Base-by-base conservation (phyloP, 2,329 filamentous ascomycete genomes). In the Penicillium sp. region DNA sequence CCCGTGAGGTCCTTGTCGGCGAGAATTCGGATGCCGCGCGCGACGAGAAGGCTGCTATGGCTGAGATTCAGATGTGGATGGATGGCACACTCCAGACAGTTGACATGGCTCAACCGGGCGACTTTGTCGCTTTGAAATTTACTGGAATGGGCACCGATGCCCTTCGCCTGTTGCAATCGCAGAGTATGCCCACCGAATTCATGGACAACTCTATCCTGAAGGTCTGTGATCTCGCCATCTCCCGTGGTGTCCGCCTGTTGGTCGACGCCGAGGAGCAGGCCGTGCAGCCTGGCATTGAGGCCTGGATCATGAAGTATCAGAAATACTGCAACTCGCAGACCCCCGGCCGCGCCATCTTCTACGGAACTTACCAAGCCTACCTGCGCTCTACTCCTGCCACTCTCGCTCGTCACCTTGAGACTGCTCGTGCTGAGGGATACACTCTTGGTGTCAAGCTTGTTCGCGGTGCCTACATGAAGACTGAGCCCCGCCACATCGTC, bases 241-340 rank as follows among this genome's bases (percentile, higher is more conserved):
- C 71, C 15, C 73, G 74, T 48, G 72, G 72, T 13, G 75, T 75
- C 46, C 73, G 78, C 16, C 69, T 83, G 49, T 75, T 79, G 59
- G 73, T 83, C 48, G 81, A 83, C 59, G 79, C 81, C 5, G 81
- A 83, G 63, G 79, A 83, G 60, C 77, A 81, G 62, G 72, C 73
- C 6, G 72, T 82, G 25, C 80, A 84, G 64, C 68, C 68, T 3
- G 73, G 76, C 3, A 83, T 83, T 57, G 80, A 82, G 60, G 60
- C 68, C 18, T 82, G 80, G 80, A 78, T 79, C 8, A 75, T 81
- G 60, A 76, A 77, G 50, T 72, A 82, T 50, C 82, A 82, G 77
- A 75, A 80, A 32, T 76, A 75, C 58, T 80, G 77, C 67, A 83
- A 83, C 66, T 66, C 62, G 1, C 68, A 73, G 58, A 77, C 73